Conservation (phyloP, 148 eudicot genomes). For the Rhododendron molle region DNA sequence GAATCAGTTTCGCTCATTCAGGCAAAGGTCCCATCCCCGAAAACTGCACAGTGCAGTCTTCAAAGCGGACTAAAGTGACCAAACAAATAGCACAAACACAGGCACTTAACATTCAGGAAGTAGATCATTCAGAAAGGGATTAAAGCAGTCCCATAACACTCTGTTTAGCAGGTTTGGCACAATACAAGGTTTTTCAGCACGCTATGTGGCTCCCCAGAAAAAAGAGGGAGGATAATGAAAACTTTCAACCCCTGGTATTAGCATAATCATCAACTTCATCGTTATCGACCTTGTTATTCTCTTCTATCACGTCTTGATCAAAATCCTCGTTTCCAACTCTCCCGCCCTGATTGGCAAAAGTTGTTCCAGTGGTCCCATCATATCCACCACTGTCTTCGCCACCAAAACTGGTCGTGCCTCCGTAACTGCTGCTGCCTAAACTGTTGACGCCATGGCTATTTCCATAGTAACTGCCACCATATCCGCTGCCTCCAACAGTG, state of each 20-base stretch:
- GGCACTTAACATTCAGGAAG: no score
- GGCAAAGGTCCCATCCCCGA: no score
- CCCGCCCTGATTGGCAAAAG: constrained; percentile 7
- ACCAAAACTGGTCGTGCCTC: neutral
- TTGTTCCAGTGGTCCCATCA: neutral
- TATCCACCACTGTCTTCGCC: neutral
- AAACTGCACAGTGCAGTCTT: no score
- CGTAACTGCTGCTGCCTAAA: constrained; percentile 4
- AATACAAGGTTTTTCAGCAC: neutral
- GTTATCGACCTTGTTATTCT: constrained; percentile 23
- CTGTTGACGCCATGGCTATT: constrained; percentile 21
- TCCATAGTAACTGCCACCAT: constrained; percentile 15
- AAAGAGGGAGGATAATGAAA: neutral
- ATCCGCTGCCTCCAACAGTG: constrained; percentile 1
- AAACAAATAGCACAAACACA: neutral
- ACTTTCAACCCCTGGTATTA: neutral
- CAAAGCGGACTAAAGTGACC: no score
- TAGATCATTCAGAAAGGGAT: neutral
- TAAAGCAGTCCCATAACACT: neutral
- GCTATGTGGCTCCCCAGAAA: neutral
- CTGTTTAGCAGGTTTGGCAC: neutral
- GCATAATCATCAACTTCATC: constrained; percentile 30
- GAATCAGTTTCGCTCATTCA: no score
- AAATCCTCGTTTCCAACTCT: constrained; percentile 24
- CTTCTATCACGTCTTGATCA: constrained; percentile 26